Evolutionary conservation across 306 rosid genomes (phyloP).

Genomic region (Vachellia collinsii): DNA sequence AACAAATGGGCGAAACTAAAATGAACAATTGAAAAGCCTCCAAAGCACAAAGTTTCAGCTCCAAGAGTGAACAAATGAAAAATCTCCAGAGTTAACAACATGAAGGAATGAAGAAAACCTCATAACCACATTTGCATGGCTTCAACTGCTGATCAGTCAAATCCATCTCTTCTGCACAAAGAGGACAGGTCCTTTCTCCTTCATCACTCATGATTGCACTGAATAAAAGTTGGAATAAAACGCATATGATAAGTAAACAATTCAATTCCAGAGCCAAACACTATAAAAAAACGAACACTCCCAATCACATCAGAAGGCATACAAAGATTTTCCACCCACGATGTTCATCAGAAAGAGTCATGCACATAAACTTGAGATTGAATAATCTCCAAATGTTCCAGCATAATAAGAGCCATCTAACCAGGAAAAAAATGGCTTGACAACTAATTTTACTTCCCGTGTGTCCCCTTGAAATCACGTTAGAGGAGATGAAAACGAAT

Average conservation of each 20-base stretch:
- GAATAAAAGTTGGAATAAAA: constrained; percentile 21
- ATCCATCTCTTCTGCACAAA: constrained; percentile 99
- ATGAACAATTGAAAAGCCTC: neutral
- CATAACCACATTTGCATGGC: constrained; percentile 98
- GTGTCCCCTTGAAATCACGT: neutral
- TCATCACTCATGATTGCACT: constrained; percentile 90
- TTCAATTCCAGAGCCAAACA: neutral
- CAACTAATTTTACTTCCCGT: neutral
- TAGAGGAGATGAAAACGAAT: neutral
- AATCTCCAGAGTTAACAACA: constrained; percentile 11
- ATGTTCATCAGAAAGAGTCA: neutral
- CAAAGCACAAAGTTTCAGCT: neutral
- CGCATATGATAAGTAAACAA: constrained; percentile 24
- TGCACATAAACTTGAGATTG: neutral
- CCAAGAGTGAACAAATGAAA: constrained; percentile 4
- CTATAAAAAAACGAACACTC: neutral
- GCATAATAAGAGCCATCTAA: constrained; percentile 11
- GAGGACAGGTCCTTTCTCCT: constrained; percentile 97
- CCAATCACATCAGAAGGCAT: neutral
- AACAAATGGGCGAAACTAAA: constrained; percentile 4
- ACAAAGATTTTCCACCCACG: constrained; percentile 13
- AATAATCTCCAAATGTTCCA: neutral
- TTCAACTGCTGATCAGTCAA: constrained; percentile 98
- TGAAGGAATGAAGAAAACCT: constrained; percentile 55
- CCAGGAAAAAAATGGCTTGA: neutral